A percentile compares a stretch with the other conserved stretches of the same genome.
Evolutionary conservation across 2,329 filamentous ascomycete genomes (phyloP).

Genomic region (Curvularia spicifera): DNA sequence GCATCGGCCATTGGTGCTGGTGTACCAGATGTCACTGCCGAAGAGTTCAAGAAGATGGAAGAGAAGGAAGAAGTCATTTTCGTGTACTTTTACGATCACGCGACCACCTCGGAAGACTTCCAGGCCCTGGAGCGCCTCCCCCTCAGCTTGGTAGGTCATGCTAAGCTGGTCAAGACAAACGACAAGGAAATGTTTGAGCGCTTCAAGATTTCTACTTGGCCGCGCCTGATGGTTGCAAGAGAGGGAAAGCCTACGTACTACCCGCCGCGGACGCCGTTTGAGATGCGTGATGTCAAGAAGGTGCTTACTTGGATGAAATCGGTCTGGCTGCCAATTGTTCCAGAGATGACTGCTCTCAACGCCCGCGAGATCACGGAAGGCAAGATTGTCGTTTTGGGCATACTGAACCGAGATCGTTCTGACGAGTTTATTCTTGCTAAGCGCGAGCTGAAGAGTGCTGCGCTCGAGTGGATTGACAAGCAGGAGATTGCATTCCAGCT

Average conservation of each 20-base stretch:
- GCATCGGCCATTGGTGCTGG: constrained; percentile 78
- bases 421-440: constrained; percentile 80
- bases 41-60: constrained; percentile 79
- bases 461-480: constrained; percentile 97
- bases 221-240: constrained; percentile 85
- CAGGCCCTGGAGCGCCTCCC: constrained; percentile 83
- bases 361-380: constrained; percentile 94
- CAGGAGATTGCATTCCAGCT: constrained; percentile 90
- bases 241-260: constrained; percentile 93
- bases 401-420: constrained; percentile 79
- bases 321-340: constrained; percentile 94
- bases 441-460: constrained; percentile 92
- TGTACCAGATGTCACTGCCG: constrained; percentile 80
- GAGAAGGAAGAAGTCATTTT: constrained; percentile 96
- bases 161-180: constrained; percentile 89
- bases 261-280: constrained; percentile 80
- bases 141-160: constrained; percentile 86
- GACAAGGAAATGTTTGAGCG: constrained; percentile 76
- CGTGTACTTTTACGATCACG: constrained; percentile 96
- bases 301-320: constrained; percentile 93
- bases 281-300: constrained; percentile 86
- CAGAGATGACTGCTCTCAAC: constrained; percentile 89
- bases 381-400: constrained; percentile 91
- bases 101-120: constrained; percentile 92
- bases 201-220: constrained; percentile 97